Conservation (phyloP, 352 stramenopile species). For the Pythium sukuiense region DNA sequence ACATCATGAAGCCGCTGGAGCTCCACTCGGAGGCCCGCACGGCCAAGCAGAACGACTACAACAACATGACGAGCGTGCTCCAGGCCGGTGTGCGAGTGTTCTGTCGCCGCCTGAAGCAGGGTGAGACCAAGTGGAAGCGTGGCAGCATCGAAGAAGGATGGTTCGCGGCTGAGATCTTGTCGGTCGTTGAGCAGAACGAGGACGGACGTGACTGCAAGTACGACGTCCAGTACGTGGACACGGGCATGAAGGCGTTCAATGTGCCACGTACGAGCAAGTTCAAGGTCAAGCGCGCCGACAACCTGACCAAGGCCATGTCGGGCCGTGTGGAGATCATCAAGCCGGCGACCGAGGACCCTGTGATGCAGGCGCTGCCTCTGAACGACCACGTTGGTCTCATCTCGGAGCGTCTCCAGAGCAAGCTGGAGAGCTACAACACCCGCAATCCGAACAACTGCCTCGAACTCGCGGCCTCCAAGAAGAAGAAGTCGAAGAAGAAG, state of each 20-base stretch:
- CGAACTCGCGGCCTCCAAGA: slow-evolving; percentile 54
- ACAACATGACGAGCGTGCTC: slow-evolving; percentile 38
- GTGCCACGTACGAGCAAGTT: slow-evolving; percentile 80
- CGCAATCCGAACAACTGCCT: slow-evolving; percentile 77
- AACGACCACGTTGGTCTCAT: slow-evolving; percentile 86
- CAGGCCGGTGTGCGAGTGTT: slow-evolving; percentile 59
- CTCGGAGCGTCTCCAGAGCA: slow-evolving; percentile 84
- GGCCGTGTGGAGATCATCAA: slow-evolving; percentile 83
- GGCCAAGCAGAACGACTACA: slow-evolving; percentile 50
- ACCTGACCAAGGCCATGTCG: slow-evolving; percentile 73
- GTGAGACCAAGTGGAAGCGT: slow-evolving; percentile 87
- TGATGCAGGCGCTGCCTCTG: slow-evolving; percentile 86
- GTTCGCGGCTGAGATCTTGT: slow-evolving; percentile 64
- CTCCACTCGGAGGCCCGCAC: slow-evolving; percentile 69
- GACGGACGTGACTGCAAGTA: slow-evolving; percentile 76
- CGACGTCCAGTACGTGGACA: slow-evolving; percentile 88
- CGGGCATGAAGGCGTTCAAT: slow-evolving; percentile 72
- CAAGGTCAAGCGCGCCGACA: slow-evolving; percentile 65
- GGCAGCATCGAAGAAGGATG: slow-evolving; percentile 80
- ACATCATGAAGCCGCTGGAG: slow-evolving; percentile 86
- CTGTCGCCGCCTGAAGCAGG: slow-evolving; percentile 69
- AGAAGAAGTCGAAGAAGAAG: slow-evolving; percentile 79
- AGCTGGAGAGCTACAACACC: slow-evolving; percentile 75
- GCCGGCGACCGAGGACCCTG: slow-evolving; percentile 65
- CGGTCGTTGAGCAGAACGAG: slow-evolving; percentile 58